These are phyloP conservation scores for Guillardia theta DNA, from an alignment of 78 protist genomes.

Conservation along the genomic window DNA sequence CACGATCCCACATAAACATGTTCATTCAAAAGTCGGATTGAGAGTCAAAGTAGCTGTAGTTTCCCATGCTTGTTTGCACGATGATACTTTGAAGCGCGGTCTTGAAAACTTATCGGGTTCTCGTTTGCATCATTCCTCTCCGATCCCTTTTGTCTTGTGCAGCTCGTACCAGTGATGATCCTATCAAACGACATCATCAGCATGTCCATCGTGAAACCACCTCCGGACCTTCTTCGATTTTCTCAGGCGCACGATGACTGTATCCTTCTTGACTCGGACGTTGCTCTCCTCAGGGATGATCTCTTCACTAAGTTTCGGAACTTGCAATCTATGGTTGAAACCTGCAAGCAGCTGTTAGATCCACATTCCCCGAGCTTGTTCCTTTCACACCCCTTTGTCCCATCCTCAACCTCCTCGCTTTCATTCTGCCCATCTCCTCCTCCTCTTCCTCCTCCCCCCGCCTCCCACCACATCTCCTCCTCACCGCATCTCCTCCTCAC, in stretches of 20 bases:
- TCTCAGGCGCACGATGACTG: not conserved
- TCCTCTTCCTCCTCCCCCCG: not conserved
- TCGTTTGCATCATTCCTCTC: not conserved
- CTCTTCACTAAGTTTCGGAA: not conserved
- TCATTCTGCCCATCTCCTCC: not conserved
- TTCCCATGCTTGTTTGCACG: not conserved
- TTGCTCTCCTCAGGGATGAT: not conserved
- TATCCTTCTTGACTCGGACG: not conserved
- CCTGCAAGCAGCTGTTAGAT: not conserved
- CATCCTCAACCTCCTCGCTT: not conserved
- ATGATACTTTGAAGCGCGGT: not conserved
- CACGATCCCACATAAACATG: not conserved
- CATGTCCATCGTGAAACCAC: no score
- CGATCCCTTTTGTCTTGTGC: not conserved
- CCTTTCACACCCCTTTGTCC: not conserved
- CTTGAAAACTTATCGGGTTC: no score
- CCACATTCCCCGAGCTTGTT: not conserved
- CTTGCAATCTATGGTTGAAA: not conserved
- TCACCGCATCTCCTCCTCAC: not conserved
- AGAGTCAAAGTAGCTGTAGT: not conserved
- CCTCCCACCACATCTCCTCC: not conserved
- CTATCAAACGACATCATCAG: no score
- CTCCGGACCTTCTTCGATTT: not conserved
- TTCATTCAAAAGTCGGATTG: not conserved
- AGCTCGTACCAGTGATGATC: slow-evolving; percentile 26